Conservation (phyloP, 257 asterid species). For the Ehretia macrophylla region DNA sequence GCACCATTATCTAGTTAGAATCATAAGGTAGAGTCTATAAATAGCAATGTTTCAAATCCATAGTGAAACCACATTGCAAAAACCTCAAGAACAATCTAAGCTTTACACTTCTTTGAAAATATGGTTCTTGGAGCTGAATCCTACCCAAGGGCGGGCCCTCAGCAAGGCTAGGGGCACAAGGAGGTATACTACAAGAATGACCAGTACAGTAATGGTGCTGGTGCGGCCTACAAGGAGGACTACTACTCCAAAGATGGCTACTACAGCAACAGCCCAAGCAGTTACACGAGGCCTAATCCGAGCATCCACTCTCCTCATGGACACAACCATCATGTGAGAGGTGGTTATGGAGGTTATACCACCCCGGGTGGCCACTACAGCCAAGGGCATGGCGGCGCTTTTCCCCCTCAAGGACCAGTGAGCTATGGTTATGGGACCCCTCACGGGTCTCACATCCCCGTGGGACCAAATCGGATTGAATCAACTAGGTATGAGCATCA, state of each 20-base stretch:
- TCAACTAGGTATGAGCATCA: neutral
- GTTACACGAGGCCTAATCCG: constrained; percentile 11
- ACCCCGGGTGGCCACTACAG: neutral
- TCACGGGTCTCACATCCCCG: constrained; percentile 2
- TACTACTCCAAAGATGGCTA: neutral
- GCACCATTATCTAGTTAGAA: constrained; percentile 13
- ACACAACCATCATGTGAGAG: neutral
- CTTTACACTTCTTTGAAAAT: neutral
- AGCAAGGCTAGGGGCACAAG: constrained; percentile 2
- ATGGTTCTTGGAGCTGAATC: constrained; percentile 15
- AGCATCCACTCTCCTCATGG: constrained; percentile 1
- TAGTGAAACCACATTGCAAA: neutral
- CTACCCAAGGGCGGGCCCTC: constrained; percentile 1
- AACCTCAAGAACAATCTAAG: neutral
- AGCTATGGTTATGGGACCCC: neutral
- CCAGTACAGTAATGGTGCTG: neutral
- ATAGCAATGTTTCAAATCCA: neutral
- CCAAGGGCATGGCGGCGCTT: neutral
- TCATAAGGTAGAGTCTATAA: constrained; percentile 2
- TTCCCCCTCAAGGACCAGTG: neutral
- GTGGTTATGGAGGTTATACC: constrained; percentile 6
- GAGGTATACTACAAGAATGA: neutral
- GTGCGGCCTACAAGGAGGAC: constrained; percentile 1
- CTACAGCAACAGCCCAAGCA: constrained; percentile 3
- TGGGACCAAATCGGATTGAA: constrained; percentile 3